These are phyloP conservation scores for Metarhizium rileyi DNA, from an alignment of 2,329 filamentous ascomycete genomes.

Conservation along the genomic window DNA sequence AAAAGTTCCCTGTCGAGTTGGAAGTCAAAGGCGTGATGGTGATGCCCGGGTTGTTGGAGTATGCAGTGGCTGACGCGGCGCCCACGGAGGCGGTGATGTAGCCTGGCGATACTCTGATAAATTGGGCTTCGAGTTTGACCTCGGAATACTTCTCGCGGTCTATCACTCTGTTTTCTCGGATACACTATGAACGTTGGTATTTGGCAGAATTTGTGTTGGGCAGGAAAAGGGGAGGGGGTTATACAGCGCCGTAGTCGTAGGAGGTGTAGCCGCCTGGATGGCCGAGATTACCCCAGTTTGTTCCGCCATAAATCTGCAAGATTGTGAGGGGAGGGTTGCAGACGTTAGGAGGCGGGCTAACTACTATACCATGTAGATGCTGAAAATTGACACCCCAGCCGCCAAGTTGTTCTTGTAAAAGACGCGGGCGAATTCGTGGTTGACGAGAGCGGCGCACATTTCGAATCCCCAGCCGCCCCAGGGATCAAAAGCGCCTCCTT, in stretches of 20 bases:
- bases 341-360: neutral
- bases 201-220: neutral
- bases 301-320: constrained; percentile 57
- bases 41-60: constrained; percentile 40
- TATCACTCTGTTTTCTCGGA: constrained; percentile 60
- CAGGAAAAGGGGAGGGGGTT: constrained; percentile 8
- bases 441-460: constrained; percentile 54
- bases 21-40: constrained; percentile 52
- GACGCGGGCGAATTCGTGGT: constrained; percentile 65
- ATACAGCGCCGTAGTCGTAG: constrained; percentile 41
- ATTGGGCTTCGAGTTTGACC: constrained; percentile 66
- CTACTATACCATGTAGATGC: constrained; percentile 58
- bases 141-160: constrained; percentile 70
- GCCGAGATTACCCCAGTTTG: constrained; percentile 75
- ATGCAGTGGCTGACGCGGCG: constrained; percentile 38
- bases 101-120: constrained; percentile 60
- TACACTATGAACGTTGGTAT: constrained; percentile 19
- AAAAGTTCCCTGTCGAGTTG: constrained; percentile 48
- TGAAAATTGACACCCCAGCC: constrained; percentile 57
- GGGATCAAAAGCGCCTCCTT: constrained; percentile 63
- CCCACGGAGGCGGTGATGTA: constrained; percentile 54
- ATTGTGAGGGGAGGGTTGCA: neutral
- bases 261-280: constrained; percentile 55
- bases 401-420: constrained; percentile 71
- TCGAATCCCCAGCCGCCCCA: constrained; percentile 66